A percentile compares a stretch with the other conserved stretches of the same genome.
phyloP scores from a whole-genome alignment of 371 early-diverging fungal species.

The Umbelopsis sp. region DNA sequence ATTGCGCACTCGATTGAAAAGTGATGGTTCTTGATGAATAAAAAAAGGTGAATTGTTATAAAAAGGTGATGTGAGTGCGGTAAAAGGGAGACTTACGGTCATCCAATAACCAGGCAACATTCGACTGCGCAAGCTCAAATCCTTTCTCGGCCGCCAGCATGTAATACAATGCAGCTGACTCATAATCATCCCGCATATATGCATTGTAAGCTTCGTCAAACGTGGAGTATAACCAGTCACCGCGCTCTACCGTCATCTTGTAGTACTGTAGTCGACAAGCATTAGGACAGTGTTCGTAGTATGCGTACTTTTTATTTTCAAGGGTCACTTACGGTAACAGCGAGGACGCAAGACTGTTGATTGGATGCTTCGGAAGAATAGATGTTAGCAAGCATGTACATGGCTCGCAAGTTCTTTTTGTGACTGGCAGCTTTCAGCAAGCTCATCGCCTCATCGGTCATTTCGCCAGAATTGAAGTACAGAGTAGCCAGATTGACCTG shows the following conservation, averaged over 20 bases:
- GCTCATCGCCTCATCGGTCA: conserved; percentile 36
- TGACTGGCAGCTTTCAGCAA: conserved; percentile 52
- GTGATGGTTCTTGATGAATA: conserved; percentile 19
- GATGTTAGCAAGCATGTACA: conserved; percentile 76
- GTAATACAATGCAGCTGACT: conserved; percentile 72
- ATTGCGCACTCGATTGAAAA: conserved; percentile 21
- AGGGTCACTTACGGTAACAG: conserved; percentile 51
- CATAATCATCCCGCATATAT: conserved; percentile 65
- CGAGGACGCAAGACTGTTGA: conserved; percentile 50
- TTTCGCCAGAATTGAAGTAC: conserved; percentile 37
- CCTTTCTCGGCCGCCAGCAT: conserved; percentile 87
- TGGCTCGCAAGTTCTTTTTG: conserved; percentile 70
- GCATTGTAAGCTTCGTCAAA: conserved; percentile 61
- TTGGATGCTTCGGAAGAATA: conserved; percentile 49
- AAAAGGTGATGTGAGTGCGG: neutral
- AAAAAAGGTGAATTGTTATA: neutral
- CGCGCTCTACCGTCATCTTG: conserved; percentile 83
- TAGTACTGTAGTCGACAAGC: conserved; percentile 53
- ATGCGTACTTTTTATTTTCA: no score
- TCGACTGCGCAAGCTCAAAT: conserved; percentile 79
- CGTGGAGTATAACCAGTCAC: conserved; percentile 79
- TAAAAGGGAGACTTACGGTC: conserved; percentile 36
- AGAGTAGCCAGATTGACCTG: conserved; percentile 59
- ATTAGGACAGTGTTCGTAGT: neutral
- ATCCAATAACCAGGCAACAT: conserved; percentile 92